Base-by-base conservation (phyloP, 352 stramenopile species). In the Saprolegnia parasitica region DNA sequence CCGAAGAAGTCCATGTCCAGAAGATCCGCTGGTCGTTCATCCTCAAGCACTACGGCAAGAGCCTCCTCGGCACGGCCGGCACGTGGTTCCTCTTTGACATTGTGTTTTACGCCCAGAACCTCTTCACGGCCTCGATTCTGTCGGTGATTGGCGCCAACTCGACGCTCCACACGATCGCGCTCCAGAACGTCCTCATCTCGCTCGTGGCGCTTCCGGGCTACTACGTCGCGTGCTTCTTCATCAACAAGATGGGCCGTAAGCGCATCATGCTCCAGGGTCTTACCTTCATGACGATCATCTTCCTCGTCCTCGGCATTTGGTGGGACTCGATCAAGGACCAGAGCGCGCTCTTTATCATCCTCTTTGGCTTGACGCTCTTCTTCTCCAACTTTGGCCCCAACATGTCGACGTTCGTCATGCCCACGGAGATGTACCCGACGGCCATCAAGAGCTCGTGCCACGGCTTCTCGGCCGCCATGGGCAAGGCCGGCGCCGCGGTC, bases 341-440 rank as follows among this genome's bases (percentile, higher is more conserved):
- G 9, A 23, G 52, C 0, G 46, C 24, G 23, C 3, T 71, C 18
- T 80, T 80, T 46, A 57, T 80, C 32, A 61, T 78, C 35, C 61
- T 80, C 11, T 81, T 79, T 52, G 63, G 75, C 20, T 62, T 78
- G 15, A 77, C 75, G 20, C 70, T 80, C n/a, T 78, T 75, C 62
- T 75, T 73, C 18, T 46, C 71, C 55, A 80, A 82, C 52, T 84
- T 85, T 64, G 78, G 78, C 0, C 78, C 78, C 21, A 81, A 81
- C 62, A 81, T 73, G 42, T 88, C 81, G 32, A 91, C 83, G 10
- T 96, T 96, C 75, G 83, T 97, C 20, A 83, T 97, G 76, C 89
- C 90, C 0, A 89, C 90, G 0, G 91, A 97, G 75, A 90, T 96
- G 24, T 88, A 88, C 68, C 81, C 81, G 64, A 97, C 90, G 9